phyloP scores from a whole-genome alignment of 208 protist species.

The Phytomonas serpens region DNA sequence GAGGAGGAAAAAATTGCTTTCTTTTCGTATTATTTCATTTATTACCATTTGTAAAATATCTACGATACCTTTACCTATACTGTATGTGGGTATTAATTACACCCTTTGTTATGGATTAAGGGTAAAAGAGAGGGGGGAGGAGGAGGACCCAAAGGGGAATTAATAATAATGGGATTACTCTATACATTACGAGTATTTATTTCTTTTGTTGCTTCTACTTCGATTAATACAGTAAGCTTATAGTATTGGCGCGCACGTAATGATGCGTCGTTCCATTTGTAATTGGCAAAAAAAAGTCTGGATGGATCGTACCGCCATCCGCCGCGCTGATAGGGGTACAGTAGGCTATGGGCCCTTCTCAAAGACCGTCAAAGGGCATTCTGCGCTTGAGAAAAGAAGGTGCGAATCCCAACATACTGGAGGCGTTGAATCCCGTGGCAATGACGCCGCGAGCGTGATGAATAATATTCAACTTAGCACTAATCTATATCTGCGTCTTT shows the following conservation, averaged over 20 bases:
- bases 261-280: not conserved
- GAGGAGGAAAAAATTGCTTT: not conserved
- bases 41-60: not conserved
- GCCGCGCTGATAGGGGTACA: not conserved
- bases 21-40: not conserved
- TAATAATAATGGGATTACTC: not conserved
- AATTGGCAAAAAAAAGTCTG: not conserved
- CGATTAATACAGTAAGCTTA: not conserved
- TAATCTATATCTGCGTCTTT: conserved; percentile 48
- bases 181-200: not conserved
- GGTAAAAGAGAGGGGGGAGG: not conserved
- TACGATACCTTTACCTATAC: not conserved
- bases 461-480: conserved; percentile 30
- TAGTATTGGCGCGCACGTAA: not conserved
- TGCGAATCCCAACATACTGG: not conserved
- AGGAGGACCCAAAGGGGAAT: not conserved
- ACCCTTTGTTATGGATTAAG: not conserved
- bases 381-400: conserved; percentile 8
- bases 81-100: not conserved
- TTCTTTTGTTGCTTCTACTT: not conserved
- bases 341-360: conserved; percentile 58
- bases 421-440: not conserved
- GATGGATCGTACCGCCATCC: not conserved
- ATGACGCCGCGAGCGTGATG: conserved; percentile 23
- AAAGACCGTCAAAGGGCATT: conserved; percentile 27